Conservation (phyloP, 2,329 filamentous ascomycete species). For the Xylaria sp. region DNA sequence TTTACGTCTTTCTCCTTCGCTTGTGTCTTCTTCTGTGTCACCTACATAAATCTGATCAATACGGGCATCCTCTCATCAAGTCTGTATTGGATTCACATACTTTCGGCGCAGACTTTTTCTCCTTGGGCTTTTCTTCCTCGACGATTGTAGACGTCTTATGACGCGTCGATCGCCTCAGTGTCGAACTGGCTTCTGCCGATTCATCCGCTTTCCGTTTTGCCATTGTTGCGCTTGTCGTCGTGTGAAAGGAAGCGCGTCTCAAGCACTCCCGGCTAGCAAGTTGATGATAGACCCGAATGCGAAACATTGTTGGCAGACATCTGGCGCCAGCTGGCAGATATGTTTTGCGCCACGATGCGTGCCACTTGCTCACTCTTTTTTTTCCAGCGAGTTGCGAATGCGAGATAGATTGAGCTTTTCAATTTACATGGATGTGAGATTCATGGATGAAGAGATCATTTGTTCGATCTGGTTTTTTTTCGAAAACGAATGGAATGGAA, state of each 20-base stretch:
- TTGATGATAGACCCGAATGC: too few relatives aligned
- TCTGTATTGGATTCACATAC: constrained; percentile 1
- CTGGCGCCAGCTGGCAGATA: too few relatives aligned
- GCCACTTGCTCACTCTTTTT: too few relatives aligned
- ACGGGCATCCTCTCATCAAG: not conserved
- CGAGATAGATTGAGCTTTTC: too few relatives aligned
- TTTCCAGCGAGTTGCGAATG: too few relatives aligned
- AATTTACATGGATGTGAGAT: too few relatives aligned
- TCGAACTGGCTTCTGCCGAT: not conserved
- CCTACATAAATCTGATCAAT: constrained; percentile 3
- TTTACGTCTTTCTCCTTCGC: not conserved
- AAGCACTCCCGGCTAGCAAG: too few relatives aligned
- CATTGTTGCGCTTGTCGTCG: constrained; percentile 16
- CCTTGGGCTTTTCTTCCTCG: not conserved
- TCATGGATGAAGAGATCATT: too few relatives aligned
- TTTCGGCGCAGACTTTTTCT: not conserved
- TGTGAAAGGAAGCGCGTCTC: not conserved
- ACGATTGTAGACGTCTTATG: constrained; percentile 8
- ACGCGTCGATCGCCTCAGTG: constrained; percentile 19
- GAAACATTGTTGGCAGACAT: too few relatives aligned
- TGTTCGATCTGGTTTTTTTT: too few relatives aligned
- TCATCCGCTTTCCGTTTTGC: constrained; percentile 6
- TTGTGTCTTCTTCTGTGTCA: not conserved
- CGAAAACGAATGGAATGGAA: too few relatives aligned
- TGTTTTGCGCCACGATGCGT: too few relatives aligned